phyloP scores from a whole-genome alignment of 1,139 yeast genomes.

The Eremothecium coryli region DNA sequence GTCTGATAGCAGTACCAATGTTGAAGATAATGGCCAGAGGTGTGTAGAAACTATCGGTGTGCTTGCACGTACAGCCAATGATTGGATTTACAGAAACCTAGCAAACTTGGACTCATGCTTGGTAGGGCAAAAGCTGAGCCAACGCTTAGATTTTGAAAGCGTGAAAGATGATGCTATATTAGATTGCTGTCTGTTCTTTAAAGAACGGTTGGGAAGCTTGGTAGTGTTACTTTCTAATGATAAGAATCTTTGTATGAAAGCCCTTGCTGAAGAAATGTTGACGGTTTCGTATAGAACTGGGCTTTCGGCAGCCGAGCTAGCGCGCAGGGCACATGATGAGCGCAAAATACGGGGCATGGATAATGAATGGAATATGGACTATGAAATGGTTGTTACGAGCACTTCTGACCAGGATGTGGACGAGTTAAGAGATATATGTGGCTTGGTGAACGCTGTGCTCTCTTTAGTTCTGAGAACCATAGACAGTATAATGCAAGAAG shows the following conservation, averaged over 20 bases:
- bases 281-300: slow-evolving; percentile 57
- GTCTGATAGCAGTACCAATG: slow-evolving; percentile 22
- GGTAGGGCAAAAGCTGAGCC: slow-evolving; percentile 55
- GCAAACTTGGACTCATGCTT: slow-evolving; percentile 45
- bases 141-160: slow-evolving; percentile 38
- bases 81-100: slow-evolving; percentile 63
- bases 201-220: slow-evolving; percentile 36
- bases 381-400: too few species aligned
- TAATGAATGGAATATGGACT: too few species aligned
- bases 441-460: neutral
- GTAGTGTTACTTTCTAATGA: slow-evolving; percentile 72
- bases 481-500: slow-evolving; percentile 44
- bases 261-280: slow-evolving; percentile 54
- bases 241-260: slow-evolving; percentile 70
- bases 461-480: slow-evolving; percentile 26
- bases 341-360: too few species aligned
- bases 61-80: slow-evolving; percentile 65
- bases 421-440: neutral
- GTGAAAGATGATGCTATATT: slow-evolving; percentile 72
- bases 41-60: slow-evolving; percentile 36
- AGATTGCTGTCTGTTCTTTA: slow-evolving; percentile 71
- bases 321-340: slow-evolving; percentile 28
- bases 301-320: slow-evolving; percentile 56
- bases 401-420: neutral
- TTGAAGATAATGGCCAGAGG: slow-evolving; percentile 6